A percentile compares a stretch with the other conserved stretches of the same genome.
Evolutionary conservation across 2,329 filamentous ascomycete genomes (phyloP).

Genomic region (Fusarium pseudonygamai): DNA sequence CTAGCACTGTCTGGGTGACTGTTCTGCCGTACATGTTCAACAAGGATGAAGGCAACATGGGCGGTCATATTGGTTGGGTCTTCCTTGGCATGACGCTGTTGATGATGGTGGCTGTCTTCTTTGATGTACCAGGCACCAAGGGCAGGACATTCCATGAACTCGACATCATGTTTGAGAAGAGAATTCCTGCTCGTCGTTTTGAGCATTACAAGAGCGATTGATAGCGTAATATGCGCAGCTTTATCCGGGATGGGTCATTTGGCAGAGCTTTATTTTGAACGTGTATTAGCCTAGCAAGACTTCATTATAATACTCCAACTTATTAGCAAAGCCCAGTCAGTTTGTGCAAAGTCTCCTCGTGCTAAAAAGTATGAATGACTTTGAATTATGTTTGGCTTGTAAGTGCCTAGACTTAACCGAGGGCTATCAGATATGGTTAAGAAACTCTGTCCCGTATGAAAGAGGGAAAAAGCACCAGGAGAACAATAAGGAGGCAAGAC

Average conservation of each 20-base stretch:
- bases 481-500: too few species aligned
- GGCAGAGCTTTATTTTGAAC: neutral
- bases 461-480: too few species aligned
- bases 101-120: neutral
- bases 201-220: neutral
- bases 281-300: neutral
- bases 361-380: too few species aligned
- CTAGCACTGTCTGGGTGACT: slow-evolving; percentile 6
- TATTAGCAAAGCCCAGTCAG: too few species aligned
- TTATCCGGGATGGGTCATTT: neutral
- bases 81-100: slow-evolving; percentile 5
- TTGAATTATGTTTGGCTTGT: too few species aligned
- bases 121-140: slow-evolving; percentile 10
- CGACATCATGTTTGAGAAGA: slow-evolving; percentile 11
- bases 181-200: neutral
- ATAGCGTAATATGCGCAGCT: neutral
- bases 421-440: too few species aligned
- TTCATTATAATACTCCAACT: too few species aligned
- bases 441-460: too few species aligned
- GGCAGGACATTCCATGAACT: slow-evolving; percentile 11
- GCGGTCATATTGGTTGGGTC: slow-evolving; percentile 7
- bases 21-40: slow-evolving; percentile 10
- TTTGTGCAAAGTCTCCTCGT: too few species aligned
- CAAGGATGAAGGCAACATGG: slow-evolving; percentile 10
- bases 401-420: too few species aligned